phyloP scores from a whole-genome alignment of 2,329 filamentous ascomycete species.

The Triangularia setosa region DNA sequence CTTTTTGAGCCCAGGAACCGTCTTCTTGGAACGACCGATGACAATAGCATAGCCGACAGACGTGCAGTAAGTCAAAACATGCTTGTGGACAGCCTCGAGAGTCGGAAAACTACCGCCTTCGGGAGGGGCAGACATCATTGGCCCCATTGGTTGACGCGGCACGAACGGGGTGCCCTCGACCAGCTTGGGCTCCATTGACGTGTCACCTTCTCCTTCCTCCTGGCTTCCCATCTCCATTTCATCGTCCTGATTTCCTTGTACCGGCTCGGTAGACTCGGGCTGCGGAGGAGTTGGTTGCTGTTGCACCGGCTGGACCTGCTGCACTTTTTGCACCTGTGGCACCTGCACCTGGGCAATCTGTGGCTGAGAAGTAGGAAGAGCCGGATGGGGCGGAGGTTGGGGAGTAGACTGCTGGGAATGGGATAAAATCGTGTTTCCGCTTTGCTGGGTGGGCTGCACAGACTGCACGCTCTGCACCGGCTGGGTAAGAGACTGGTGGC shows the following conservation, averaged over 20 bases:
- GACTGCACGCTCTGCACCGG: slow-evolving; percentile 15
- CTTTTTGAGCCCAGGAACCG: slow-evolving; percentile 63
- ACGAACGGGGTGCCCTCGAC: slow-evolving; percentile 49
- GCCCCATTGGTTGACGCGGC: slow-evolving; percentile 52
- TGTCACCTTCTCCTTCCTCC: slow-evolving; percentile 44
- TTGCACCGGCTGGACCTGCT: slow-evolving; percentile 28
- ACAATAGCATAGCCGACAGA: slow-evolving; percentile 66
- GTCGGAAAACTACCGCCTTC: slow-evolving; percentile 62
- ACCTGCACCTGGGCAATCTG: slow-evolving; percentile 23
- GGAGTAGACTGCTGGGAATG: slow-evolving; percentile 35
- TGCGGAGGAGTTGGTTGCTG: slow-evolving; percentile 26
- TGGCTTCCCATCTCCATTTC: slow-evolving; percentile 52
- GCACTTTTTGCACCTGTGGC: slow-evolving; percentile 38
- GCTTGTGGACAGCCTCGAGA: slow-evolving; percentile 61
- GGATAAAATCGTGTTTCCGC: slow-evolving; percentile 39
- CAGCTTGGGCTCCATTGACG: slow-evolving; percentile 45
- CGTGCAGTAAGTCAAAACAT: slow-evolving; percentile 61
- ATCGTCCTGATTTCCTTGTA: slow-evolving; percentile 42
- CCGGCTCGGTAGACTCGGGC: slow-evolving; percentile 21
- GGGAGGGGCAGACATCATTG: slow-evolving; percentile 59
- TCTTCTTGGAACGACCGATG: slow-evolving; percentile 65
- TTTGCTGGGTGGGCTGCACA: slow-evolving; percentile 30
- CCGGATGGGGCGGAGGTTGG: slow-evolving; percentile 30
- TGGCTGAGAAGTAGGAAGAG: slow-evolving; percentile 21
- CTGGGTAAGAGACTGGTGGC: slow-evolving; percentile 26